A percentile compares a stretch with the other conserved stretches of the same genome.
Conservation (phyloP, 768 basidiomycete genomes). For the Inosperma sp. region DNA sequence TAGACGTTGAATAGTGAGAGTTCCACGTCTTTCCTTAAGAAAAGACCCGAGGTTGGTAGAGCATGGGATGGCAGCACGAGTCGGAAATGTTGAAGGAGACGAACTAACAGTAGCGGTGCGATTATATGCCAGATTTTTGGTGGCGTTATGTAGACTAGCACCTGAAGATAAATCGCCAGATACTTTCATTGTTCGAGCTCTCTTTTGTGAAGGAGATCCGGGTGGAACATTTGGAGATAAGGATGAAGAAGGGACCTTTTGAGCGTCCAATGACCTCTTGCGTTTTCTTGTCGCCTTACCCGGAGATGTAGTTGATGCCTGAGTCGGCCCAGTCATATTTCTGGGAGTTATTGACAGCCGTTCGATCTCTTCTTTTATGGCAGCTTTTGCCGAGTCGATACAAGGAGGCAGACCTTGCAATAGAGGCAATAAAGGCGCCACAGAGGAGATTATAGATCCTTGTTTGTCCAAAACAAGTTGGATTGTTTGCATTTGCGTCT, state of each 20-base stretch:
- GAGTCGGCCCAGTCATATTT: neutral
- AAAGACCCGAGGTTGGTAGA: neutral
- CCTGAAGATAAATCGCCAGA: neutral
- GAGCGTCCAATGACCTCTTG: neutral
- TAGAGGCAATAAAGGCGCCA: conserved; percentile 58
- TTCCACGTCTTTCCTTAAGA: conserved; percentile 1
- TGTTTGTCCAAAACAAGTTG: conserved; percentile 64
- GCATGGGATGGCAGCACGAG: neutral
- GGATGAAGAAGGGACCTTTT: neutral
- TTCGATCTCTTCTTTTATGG: conserved; percentile 27
- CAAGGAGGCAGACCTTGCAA: conserved; percentile 56
- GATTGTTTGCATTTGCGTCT: conserved; percentile 51
- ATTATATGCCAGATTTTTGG: neutral
- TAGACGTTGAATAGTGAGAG: conserved; percentile 1
- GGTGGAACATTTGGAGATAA: neutral
- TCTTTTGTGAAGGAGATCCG: neutral
- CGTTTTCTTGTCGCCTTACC: conserved; percentile 4
- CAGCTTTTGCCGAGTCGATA: conserved; percentile 41
- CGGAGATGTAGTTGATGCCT: neutral
- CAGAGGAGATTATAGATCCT: conserved; percentile 45
- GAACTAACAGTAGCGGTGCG: neutral
- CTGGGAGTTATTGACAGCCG: neutral
- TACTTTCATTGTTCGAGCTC: neutral
- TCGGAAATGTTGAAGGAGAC: neutral
- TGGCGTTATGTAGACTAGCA: neutral